Evolutionary conservation across 805 yeast species (phyloP).

Genomic region (Teunomyces cretensis): DNA sequence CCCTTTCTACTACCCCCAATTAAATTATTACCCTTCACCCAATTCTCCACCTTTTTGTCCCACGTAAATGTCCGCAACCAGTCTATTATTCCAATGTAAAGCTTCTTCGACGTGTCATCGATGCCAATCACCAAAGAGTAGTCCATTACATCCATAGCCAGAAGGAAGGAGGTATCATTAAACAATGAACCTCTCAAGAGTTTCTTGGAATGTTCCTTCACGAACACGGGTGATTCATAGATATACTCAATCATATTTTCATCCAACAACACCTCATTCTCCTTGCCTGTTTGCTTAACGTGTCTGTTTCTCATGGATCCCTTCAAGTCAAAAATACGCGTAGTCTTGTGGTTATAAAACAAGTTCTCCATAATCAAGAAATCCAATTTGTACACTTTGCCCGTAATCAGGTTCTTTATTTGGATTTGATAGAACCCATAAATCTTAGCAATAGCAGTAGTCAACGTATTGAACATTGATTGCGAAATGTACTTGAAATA

Average conservation of each 20-base stretch:
- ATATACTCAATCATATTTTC: conserved; percentile 98
- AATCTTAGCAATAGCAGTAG: conserved; percentile 90
- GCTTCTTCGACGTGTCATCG: conserved; percentile 59
- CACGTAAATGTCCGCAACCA: conserved; percentile 95
- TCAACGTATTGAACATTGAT: conserved; percentile 90
- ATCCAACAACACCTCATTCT: conserved; percentile 89
- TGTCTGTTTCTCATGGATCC: conserved; percentile 98
- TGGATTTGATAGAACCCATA: conserved; percentile 95
- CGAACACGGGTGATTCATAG: conserved; percentile 93
- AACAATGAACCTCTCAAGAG: conserved; percentile 83
- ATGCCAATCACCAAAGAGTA: conserved; percentile 94
- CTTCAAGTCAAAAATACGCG: conserved; percentile 89
- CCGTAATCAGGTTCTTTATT: conserved; percentile 73
- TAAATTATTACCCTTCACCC: conserved; percentile 90
- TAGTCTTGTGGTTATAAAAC: conserved; percentile 77
- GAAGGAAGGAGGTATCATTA: conserved; percentile 91
- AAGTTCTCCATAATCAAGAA: conserved; percentile 94
- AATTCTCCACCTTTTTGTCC: conserved; percentile 97
- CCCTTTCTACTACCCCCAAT: conserved; percentile 81
- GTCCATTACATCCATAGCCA: conserved; percentile 99
- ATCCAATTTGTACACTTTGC: conserved; percentile 80
- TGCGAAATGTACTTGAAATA: conserved; percentile 96
- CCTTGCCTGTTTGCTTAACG: conserved; percentile 93
- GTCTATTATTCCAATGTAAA: conserved; percentile 92
- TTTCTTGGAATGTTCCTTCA: conserved; percentile 86